Evolutionary conservation across 352 stramenopile species (phyloP).

Genomic region (Phytophthora constricta): DNA sequence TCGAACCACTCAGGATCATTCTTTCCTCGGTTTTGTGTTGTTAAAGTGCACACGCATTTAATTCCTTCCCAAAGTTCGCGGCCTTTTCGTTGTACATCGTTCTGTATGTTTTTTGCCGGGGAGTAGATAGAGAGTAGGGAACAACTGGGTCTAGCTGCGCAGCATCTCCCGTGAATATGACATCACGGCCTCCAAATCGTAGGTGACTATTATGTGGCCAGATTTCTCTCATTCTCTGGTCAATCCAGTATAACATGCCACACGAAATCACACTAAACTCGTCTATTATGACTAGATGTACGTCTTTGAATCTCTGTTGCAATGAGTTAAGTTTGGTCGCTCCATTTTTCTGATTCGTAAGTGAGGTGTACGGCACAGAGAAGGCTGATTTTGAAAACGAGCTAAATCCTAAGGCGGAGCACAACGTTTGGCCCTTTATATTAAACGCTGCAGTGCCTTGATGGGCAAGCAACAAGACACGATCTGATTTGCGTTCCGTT

Average conservation of each 20-base stretch:
- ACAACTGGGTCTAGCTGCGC: neutral
- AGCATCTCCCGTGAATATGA: neutral
- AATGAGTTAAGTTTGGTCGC: neutral
- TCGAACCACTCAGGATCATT: neutral
- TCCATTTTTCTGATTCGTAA: neutral
- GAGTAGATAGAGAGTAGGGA: neutral
- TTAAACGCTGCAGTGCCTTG: conserved; percentile 1
- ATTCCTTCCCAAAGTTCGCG: neutral
- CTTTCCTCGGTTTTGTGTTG: neutral
- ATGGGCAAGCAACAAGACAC: neutral
- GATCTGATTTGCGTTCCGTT: neutral
- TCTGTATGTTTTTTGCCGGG: neutral
- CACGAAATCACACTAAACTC: neutral
- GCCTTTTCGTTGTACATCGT: neutral
- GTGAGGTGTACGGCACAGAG: neutral
- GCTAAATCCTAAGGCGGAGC: neutral
- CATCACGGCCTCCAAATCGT: neutral
- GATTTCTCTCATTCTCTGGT: neutral
- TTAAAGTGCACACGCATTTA: neutral
- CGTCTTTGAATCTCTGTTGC: neutral
- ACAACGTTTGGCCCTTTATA: neutral
- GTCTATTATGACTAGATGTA: neutral
- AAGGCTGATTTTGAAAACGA: neutral
- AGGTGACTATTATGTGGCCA: neutral
- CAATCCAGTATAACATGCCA: neutral